Conservation (phyloP, 148 eudicot genomes). For the Vaccinium macrocarpon region DNA sequence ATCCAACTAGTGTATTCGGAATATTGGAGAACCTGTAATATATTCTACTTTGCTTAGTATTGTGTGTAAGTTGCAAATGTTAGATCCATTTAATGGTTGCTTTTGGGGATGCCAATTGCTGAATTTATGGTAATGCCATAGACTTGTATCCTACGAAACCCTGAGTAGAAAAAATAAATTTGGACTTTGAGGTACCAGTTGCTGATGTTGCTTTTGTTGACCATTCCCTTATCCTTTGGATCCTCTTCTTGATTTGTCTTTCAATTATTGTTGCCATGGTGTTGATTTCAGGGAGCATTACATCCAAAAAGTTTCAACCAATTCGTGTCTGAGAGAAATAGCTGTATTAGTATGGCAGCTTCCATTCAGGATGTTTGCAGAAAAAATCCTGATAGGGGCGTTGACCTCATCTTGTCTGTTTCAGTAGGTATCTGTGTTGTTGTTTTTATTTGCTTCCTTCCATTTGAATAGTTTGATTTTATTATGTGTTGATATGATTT, state of each 20-base stretch:
- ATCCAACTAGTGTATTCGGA: neutral
- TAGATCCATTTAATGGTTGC: neutral
- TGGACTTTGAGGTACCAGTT: neutral
- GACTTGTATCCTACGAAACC: neutral
- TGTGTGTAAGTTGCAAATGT: neutral
- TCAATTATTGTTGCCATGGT: conserved; percentile 9
- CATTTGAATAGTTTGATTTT: neutral
- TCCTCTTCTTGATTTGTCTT: conserved; percentile 3
- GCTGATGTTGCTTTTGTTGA: neutral
- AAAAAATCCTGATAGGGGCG: conserved; percentile 90
- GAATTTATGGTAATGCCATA: neutral
- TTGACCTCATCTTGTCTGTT: conserved; percentile 86
- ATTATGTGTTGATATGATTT: neutral
- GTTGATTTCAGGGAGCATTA: conserved; percentile 53
- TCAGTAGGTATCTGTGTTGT: conserved; percentile 53
- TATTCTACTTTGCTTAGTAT: neutral
- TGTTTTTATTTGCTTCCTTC: neutral
- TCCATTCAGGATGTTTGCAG: conserved; percentile 78
- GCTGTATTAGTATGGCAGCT: conserved; percentile 76
- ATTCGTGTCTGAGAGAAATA: conserved; percentile 44
- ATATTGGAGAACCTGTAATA: neutral
- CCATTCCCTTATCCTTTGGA: conserved; percentile 4
- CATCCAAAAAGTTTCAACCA: conserved; percentile 57
- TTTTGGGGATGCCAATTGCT: neutral
- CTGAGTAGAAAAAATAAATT: neutral